phyloP scores from a whole-genome alignment of 306 rosid species.

The Citrullus amarus region DNA sequence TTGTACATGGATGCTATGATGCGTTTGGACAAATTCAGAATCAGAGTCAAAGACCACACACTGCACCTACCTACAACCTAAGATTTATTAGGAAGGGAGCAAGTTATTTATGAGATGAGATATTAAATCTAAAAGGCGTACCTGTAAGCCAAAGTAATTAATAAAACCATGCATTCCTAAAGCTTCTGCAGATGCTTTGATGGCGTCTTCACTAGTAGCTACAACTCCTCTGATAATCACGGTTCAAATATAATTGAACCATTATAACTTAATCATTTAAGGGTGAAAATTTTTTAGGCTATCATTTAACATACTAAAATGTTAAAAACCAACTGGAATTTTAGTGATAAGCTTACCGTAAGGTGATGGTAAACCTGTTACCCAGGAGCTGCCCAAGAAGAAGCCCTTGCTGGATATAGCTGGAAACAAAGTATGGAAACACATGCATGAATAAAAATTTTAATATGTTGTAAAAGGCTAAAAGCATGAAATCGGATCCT shows the following conservation, averaged over 20 bases:
- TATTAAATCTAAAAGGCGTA: conserved; percentile 17
- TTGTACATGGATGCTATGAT: not conserved
- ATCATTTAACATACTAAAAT: not conserved
- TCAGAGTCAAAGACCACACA: not conserved
- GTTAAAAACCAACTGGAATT: not conserved
- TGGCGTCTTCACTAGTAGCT: conserved; percentile 74
- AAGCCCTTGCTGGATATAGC: conserved; percentile 79
- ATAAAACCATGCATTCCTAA: conserved; percentile 76
- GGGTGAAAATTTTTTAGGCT: not conserved
- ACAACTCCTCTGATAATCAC: conserved; percentile 69
- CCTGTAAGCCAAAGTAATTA: conserved; percentile 96
- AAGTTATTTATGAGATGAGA: not conserved
- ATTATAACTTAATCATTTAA: not conserved
- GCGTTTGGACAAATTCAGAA: not conserved
- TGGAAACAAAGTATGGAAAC: conserved; percentile 26
- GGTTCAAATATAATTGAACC: conserved; percentile 13
- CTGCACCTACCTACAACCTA: not conserved
- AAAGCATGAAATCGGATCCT: conserved; percentile 8
- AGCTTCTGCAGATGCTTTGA: conserved; percentile 71
- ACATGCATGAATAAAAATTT: conserved; percentile 10
- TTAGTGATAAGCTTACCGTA: conserved; percentile 48
- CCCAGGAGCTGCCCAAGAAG: conserved; percentile 90
- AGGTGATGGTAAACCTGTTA: conserved; percentile 69
- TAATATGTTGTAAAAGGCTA: not conserved
- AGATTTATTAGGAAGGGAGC: not conserved